Base-by-base conservation (phyloP, 192 early-diverging fungal species). In the Lunasporangiospora selenospora region DNA sequence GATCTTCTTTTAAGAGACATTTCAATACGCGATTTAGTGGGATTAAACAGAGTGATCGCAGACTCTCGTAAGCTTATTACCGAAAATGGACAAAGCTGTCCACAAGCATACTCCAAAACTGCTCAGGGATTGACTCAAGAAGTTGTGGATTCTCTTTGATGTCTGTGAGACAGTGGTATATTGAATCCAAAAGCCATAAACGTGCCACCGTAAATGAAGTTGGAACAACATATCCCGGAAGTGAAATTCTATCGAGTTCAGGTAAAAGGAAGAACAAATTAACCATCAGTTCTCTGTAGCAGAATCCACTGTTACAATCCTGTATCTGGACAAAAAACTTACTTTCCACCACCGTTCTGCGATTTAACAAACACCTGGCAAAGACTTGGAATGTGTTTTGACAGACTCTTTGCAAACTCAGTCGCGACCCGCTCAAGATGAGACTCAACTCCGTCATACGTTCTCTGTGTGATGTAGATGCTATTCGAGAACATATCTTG, bases 21-120 rank as follows among this genome's bases (percentile, higher is more conserved):
- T n/a, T n/a, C n/a, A n/a, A n/a, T n/a, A n/a, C n/a, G n/a, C n/a
- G n/a, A n/a, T n/a, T n/a, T n/a, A n/a, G n/a, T n/a, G n/a, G n/a
- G n/a, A n/a, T n/a, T n/a, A n/a, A n/a, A n/a, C n/a, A n/a, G n/a
- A n/a, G n/a, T n/a, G n/a, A n/a, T n/a, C n/a, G n/a, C n/a, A n/a
- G n/a, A n/a, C n/a, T n/a, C n/a, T n/a, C n/a, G n/a, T n/a, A n/a
- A n/a, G n/a, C n/a, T n/a, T n/a, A n/a, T 52, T 50, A 63, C 69
- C 53, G 34, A 23, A 73, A 73, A 23, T 63, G 59, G 36, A 73
- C 44, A 53, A 73, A 73, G 29, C 69, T 73, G n/a, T 73, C 60
- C 6, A 73, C 60, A 19, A 73, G 41, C 7, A 15, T 42, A 8
- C 21, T 32, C 69, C 69, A 73, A 39, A 73, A 73, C 9, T 2